phyloP scores from a whole-genome alignment of 2,329 filamentous ascomycete species.

The Penicillium sp. region DNA sequence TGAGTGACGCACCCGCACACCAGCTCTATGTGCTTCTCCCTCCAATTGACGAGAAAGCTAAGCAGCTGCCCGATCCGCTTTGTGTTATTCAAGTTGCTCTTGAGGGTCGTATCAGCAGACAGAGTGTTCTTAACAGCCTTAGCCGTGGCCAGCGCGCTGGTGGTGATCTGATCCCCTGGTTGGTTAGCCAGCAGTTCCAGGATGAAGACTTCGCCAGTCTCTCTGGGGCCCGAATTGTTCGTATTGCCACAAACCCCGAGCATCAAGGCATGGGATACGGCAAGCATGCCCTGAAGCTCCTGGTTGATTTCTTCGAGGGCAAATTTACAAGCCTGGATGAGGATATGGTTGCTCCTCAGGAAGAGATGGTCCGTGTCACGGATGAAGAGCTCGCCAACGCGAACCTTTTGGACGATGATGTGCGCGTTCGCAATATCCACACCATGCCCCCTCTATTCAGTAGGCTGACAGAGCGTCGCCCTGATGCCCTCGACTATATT shows the following conservation, averaged over 20 bases:
- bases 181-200: slow-evolving; percentile 96
- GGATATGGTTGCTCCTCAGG: slow-evolving; percentile 52
- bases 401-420: slow-evolving; percentile 78
- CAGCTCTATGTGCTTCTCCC: slow-evolving; percentile 93
- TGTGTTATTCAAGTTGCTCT: slow-evolving; percentile 93
- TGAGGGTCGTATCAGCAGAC: slow-evolving; percentile 90
- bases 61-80: slow-evolving; percentile 83
- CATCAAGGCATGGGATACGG: slow-evolving; percentile 93
- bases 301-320: slow-evolving; percentile 91
- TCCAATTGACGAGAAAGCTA: slow-evolving; percentile 73
- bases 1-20: slow-evolving; percentile 96
- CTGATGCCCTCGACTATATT: slow-evolving; percentile 82
- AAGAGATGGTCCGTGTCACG: slow-evolving; percentile 73
- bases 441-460: slow-evolving; percentile 93
- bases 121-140: slow-evolving; percentile 87
- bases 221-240: slow-evolving; percentile 86
- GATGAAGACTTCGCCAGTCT: slow-evolving; percentile 94
- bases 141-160: slow-evolving; percentile 85
- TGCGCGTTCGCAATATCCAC: slow-evolving; percentile 84
- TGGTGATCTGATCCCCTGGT: slow-evolving; percentile 94
- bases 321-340: slow-evolving; percentile 86
- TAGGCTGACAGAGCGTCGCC: slow-evolving; percentile 78
- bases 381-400: slow-evolving; percentile 77
- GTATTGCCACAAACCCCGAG: slow-evolving; percentile 95
- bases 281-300: slow-evolving; percentile 79